phyloP scores from a whole-genome alignment of 2,329 filamentous ascomycete species.

The Penicillium sp. region DNA sequence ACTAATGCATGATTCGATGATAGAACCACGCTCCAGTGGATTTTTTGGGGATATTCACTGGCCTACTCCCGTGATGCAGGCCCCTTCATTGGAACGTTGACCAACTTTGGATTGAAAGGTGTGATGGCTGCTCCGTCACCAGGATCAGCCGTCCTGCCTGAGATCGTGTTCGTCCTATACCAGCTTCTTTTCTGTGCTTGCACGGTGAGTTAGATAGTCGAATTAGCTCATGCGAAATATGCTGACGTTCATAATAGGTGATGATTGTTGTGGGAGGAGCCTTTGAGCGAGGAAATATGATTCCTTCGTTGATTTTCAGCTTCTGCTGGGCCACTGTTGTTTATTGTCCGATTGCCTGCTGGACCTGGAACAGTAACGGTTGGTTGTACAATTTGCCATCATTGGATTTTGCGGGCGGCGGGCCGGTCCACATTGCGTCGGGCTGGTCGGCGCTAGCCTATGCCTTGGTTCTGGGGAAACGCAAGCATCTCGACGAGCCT shows the following conservation, averaged over 20 bases:
- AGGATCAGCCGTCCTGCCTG: constrained; percentile 57
- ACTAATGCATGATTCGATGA: background rate
- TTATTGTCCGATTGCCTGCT: constrained; percentile 72
- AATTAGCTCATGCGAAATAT: background rate
- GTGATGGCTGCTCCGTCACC: constrained; percentile 61
- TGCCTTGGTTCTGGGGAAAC: constrained; percentile 70
- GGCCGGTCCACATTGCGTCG: constrained; percentile 72
- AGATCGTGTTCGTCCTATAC: constrained; percentile 67
- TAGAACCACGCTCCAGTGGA: constrained; percentile 52
- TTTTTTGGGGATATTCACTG: constrained; percentile 64
- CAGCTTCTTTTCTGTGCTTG: constrained; percentile 61
- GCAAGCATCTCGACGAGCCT: constrained; percentile 55
- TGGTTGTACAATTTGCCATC: constrained; percentile 69
- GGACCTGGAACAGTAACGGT: constrained; percentile 73
- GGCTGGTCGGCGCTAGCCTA: constrained; percentile 72
- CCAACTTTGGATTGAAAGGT: constrained; percentile 62
- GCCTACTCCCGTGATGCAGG: constrained; percentile 61
- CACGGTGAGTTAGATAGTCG: constrained; percentile 29
- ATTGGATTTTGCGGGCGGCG: constrained; percentile 73
- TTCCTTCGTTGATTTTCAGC: constrained; percentile 67
- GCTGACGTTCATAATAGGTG: constrained; percentile 34
- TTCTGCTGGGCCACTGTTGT: constrained; percentile 71
- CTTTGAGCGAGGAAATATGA: constrained; percentile 63
- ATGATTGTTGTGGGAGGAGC: constrained; percentile 66
- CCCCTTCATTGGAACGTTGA: constrained; percentile 63